phyloP scores from a whole-genome alignment of 768 basidiomycete genomes.

The Lactarius vividus region DNA sequence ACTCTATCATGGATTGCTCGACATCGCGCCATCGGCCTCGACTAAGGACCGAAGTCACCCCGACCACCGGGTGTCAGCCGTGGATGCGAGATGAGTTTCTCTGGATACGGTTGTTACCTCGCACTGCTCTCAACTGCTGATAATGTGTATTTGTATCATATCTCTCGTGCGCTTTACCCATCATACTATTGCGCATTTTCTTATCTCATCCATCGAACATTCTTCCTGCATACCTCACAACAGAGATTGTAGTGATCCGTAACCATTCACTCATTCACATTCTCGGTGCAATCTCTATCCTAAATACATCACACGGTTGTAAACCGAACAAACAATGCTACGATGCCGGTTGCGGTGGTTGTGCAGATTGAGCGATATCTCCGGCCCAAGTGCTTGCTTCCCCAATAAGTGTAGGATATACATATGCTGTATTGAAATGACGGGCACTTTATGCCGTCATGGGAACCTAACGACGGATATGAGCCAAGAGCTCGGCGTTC shows the following conservation, averaged over 20 bases:
- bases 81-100: conserved; percentile 4
- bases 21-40: conserved; percentile 5
- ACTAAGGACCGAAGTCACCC: background rate
- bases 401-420: too few species aligned
- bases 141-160: conserved; percentile 24
- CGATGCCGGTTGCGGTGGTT: background rate
- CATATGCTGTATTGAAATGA: background rate
- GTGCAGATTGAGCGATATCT: background rate
- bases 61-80: background rate
- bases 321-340: background rate
- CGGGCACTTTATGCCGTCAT: background rate
- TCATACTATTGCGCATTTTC: conserved; percentile 1
- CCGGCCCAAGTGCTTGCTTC: background rate
- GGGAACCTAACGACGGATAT: background rate
- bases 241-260: background rate
- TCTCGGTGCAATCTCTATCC: background rate
- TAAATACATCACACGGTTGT: background rate
- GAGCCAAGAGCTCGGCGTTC: background rate
- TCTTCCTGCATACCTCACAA: background rate
- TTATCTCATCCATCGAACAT: conserved; percentile 2
- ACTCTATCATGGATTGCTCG: background rate
- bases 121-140: conserved; percentile 6
- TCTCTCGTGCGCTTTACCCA: conserved; percentile 3
- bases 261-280: background rate
- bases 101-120: background rate